Base-by-base conservation (phyloP, 768 basidiomycete genomes). In the Trametes cubensis region DNA sequence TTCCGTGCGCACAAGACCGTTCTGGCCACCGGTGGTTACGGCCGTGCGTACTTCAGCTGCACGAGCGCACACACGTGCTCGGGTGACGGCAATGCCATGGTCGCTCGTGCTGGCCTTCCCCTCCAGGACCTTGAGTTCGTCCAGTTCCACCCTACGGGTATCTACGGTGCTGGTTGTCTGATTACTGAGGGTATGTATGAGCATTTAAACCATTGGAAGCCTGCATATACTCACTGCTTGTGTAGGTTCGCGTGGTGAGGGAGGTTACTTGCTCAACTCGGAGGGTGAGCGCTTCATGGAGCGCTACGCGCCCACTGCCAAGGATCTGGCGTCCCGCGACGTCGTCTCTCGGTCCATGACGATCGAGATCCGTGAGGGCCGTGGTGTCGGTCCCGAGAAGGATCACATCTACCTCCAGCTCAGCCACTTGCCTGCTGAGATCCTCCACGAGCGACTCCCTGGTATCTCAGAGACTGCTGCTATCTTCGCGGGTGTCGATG, bases 231-330 rank as follows among this genome's bases (percentile, higher is more conserved):
- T 13, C 21, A 60, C 25, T 59, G 28, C 38, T 62, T 5, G 8
- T 20, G 55, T 67, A 95, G 95, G 95, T 68, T 98, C 97, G 67
- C 94, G 97, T 75, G 97, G 97, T 71, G 97, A 99, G 77, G 97
- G 97, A 80, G 97, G 97, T 66, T 98, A 98, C 79, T 83, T 99
- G 66, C 80, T 99, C 73, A 98, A 99, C 81, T 92, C 94, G 10
- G 90, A 98, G 81, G 97, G 97, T 74, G 97, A 99, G 78, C 91
- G 97, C 62, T 99, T 99, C 83, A 99, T 99, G 97, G 96, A 98
- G 77, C 93, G 96, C 75, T 98, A 98, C 75, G 97, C 97, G 0
- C 97, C 97, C 11, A 98, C 96, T 46, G 97, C 97, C 64, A 98
- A 98, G 83, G 97, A 99, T 82, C 86, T 99, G 67, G 97, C 97